Evolutionary conservation across 1,284 basidiomycete genomes (phyloP).

Genomic region (Marasmius sp.): DNA sequence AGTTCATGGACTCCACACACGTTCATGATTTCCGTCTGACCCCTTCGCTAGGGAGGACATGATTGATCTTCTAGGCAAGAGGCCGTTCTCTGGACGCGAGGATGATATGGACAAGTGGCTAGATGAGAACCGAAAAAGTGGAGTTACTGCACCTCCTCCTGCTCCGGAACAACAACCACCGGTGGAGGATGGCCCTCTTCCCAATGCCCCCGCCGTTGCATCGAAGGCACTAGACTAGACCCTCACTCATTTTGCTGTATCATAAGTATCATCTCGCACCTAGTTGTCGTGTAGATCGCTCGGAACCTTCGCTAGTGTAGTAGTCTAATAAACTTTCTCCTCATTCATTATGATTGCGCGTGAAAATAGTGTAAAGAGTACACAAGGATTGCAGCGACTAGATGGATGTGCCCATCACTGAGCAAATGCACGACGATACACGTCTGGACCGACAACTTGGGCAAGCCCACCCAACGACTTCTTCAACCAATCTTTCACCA

Average conservation of each 20-base stretch:
- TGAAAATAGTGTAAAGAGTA: background rate
- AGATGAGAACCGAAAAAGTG: slow-evolving; percentile 64
- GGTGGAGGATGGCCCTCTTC: slow-evolving; percentile 35
- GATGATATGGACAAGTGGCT: slow-evolving; percentile 96
- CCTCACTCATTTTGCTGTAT: slow-evolving; percentile 3
- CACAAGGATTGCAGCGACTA: background rate
- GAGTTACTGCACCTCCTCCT: slow-evolving; percentile 58
- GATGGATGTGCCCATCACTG: slow-evolving; percentile 22
- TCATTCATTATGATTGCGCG: background rate
- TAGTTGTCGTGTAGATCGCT: slow-evolving; percentile 14
- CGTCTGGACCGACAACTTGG: slow-evolving; percentile 58
- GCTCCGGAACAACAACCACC: slow-evolving; percentile 42
- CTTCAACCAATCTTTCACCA: slow-evolving; percentile 69
- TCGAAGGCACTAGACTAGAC: slow-evolving; percentile 23
- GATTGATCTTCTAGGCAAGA: slow-evolving; percentile 81
- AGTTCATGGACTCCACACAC: slow-evolving; percentile 18
- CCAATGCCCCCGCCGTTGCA: slow-evolving; percentile 49
- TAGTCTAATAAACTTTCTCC: background rate
- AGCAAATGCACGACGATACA: slow-evolving; percentile 62
- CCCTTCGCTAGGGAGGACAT: slow-evolving; percentile 65
- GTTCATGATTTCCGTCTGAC: slow-evolving; percentile 1
- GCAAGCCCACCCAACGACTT: slow-evolving; percentile 51
- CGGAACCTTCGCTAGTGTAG: slow-evolving; percentile 24
- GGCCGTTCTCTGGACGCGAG: slow-evolving; percentile 75
- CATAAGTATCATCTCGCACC: slow-evolving; percentile 5